A percentile compares a stretch with the other conserved stretches of the same genome.
These are phyloP conservation scores for Pseudocercospora eumusae DNA, from an alignment of 2,329 filamentous ascomycete genomes.

Conservation along the genomic window DNA sequence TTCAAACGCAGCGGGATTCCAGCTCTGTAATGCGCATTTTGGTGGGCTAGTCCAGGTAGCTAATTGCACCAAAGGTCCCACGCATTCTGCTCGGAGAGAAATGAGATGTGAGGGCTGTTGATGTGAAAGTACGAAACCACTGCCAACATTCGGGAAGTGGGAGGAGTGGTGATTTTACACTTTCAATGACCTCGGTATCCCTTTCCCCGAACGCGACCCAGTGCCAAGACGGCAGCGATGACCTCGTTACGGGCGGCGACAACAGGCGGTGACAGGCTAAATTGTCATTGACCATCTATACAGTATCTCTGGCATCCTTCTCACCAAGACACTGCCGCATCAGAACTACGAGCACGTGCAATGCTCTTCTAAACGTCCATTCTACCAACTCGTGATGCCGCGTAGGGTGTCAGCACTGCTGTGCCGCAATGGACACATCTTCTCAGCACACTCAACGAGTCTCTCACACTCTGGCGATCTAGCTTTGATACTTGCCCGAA, in stretches of 20 bases:
- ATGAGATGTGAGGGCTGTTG: too few species aligned
- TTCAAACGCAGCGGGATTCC: too few species aligned
- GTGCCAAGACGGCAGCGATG: background rate
- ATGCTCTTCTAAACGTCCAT: too few species aligned
- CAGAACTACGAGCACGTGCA: too few species aligned
- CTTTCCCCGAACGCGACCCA: conserved; percentile 1
- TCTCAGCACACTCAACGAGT: background rate
- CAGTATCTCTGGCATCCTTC: too few species aligned
- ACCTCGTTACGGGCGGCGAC: background rate
- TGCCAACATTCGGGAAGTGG: background rate
- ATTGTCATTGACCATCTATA: background rate
- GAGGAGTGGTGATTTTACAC: background rate
- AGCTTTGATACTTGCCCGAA: conserved; percentile 19
- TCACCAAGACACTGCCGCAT: too few species aligned
- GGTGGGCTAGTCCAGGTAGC: too few species aligned
- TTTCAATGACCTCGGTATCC: background rate
- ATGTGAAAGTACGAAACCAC: too few species aligned
- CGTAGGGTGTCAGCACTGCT: background rate
- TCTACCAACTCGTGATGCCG: background rate
- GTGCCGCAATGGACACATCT: background rate
- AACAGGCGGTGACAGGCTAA: conserved; percentile 4
- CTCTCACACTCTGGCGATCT: conserved; percentile 8
- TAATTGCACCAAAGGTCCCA: too few species aligned
- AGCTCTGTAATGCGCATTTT: too few species aligned
- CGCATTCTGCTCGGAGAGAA: too few species aligned